Evolutionary conservation across 75 land plant genomes (phyloP), one percentile per base, ranked within the genome.

Genomic region (Adiantum capillusveneris): DNA sequence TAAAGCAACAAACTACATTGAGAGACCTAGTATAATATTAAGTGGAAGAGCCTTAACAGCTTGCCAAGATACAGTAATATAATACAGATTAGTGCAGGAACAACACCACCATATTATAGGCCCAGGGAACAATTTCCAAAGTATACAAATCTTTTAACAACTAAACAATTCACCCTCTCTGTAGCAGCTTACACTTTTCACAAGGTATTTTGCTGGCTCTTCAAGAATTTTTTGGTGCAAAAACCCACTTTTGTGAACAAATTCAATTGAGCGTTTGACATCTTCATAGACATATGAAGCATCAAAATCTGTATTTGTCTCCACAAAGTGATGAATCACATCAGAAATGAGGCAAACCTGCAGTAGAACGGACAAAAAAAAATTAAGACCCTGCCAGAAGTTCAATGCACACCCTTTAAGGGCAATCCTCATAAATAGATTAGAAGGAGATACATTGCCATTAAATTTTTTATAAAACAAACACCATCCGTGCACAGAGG

Each of bases 311-410:
- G 90, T 53, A 73, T 84, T 84, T 28, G 83, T 79, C 69, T 94
- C 96, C 24, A 94, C 91, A 66, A 94, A 89, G 63, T 86, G 87
- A 51, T 94, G 98, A 39, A 94, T 81, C 25, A 94, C 67, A 72
- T 94, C 98, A 11, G 98, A 81, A 70, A 94, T 80, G 42, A 94
- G 88, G 66, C 98, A 94, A 45, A 84, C 96, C 98, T 94, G 69
- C 67, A 78, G 31, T 25, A 28, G 52, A 34, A 5, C 3, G 9
- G 9, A 34, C 37, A 34, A 34, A n/a, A n/a, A n/a, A n/a, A n/a
- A n/a, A n/a, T n/a, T n/a, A n/a, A n/a, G n/a, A n/a, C n/a, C n/a
- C n/a, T n/a, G n/a, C n/a, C n/a, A n/a, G n/a, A n/a, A n/a, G n/a
- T n/a, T n/a, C n/a, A n/a, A n/a, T n/a, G n/a, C n/a, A n/a, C n/a